Evolutionary conservation across 805 yeast species (phyloP).

Genomic region (Yamadazyma olivae): DNA sequence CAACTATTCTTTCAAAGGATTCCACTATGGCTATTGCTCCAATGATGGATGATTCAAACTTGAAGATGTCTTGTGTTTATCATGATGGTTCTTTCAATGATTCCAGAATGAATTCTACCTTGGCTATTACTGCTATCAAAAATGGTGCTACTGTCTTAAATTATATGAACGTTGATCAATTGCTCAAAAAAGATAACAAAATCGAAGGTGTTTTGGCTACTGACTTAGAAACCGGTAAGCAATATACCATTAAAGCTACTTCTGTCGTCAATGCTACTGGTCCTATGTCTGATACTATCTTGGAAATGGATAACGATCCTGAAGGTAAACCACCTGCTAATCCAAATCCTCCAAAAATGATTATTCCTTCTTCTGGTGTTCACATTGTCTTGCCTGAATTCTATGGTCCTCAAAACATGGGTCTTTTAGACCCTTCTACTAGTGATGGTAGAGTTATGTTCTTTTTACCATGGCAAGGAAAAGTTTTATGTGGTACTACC

Average conservation of each 20-base stretch:
- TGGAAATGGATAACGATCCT: constrained; percentile 80
- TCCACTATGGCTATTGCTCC: constrained; percentile 77
- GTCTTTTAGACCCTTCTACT: constrained; percentile 87
- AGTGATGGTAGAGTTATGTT: constrained; percentile 96
- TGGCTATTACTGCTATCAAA: constrained; percentile 82
- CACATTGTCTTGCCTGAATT: constrained; percentile 90
- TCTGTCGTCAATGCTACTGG: constrained; percentile 91
- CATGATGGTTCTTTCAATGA: constrained; percentile 96
- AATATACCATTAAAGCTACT: constrained; percentile 61
- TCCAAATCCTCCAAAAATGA: constrained; percentile 64
- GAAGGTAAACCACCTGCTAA: constrained; percentile 59
- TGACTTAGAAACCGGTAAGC: constrained; percentile 68
- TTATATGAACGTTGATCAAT: constrained; percentile 76
- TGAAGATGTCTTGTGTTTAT: constrained; percentile 89
- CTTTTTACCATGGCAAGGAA: constrained; percentile 97
- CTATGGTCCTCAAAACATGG: constrained; percentile 85
- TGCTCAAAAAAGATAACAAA: constrained; percentile 63
- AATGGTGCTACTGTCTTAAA: constrained; percentile 88
- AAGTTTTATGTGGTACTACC: constrained; percentile 94
- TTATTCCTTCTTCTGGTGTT: constrained; percentile 92
- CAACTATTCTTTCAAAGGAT: constrained; percentile 67
- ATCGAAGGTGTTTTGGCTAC: constrained; percentile 73
- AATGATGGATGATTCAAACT: constrained; percentile 70
- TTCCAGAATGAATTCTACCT: constrained; percentile 81
- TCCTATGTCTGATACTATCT: constrained; percentile 79